Conservation (phyloP, 1,139 yeast genomes). For the Hansenula anomala region DNA sequence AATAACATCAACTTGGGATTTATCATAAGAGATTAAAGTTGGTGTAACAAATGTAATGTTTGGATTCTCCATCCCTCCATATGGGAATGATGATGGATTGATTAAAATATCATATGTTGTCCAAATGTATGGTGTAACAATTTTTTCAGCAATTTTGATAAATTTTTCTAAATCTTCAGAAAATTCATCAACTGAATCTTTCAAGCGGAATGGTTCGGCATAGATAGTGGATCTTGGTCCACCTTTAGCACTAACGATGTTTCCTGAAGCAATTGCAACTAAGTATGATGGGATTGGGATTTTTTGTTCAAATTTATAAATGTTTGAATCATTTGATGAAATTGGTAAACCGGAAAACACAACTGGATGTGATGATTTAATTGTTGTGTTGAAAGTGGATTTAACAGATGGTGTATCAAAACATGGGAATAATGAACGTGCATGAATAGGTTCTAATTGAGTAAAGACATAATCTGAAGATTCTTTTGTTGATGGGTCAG, state of each 20-base stretch:
- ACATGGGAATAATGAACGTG: constrained; percentile 83
- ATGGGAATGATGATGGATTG: constrained; percentile 81
- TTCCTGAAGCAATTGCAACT: constrained; percentile 84
- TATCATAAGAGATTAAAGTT: constrained; percentile 79
- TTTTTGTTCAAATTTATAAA: constrained; percentile 58
- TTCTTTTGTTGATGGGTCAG: constrained; percentile 70
- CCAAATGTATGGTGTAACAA: constrained; percentile 87
- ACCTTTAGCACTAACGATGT: constrained; percentile 58
- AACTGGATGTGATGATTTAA: constrained; percentile 60
- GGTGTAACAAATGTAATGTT: constrained; percentile 91
- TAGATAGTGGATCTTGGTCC: constrained; percentile 88
- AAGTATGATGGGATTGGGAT: constrained; percentile 85
- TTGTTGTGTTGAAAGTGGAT: constrained; percentile 54
- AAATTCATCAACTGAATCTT: constrained; percentile 74
- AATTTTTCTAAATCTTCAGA: constrained; percentile 76
- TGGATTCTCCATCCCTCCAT: constrained; percentile 96
- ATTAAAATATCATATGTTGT: constrained; percentile 75
- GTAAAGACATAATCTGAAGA: constrained; percentile 60
- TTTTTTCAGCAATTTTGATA: constrained; percentile 71
- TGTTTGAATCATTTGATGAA: constrained; percentile 17
- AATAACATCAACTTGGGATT: constrained; percentile 81
- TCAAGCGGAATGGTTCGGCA: constrained; percentile 67
- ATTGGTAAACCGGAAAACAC: constrained; percentile 60
- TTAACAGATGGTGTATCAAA: constrained; percentile 89
- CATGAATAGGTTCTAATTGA: constrained; percentile 90